Evolutionary conservation across 2,329 filamentous ascomycete genomes (phyloP), one percentile per base, ranked within the genome.

Genomic region (Apiospora pterosperma): DNA sequence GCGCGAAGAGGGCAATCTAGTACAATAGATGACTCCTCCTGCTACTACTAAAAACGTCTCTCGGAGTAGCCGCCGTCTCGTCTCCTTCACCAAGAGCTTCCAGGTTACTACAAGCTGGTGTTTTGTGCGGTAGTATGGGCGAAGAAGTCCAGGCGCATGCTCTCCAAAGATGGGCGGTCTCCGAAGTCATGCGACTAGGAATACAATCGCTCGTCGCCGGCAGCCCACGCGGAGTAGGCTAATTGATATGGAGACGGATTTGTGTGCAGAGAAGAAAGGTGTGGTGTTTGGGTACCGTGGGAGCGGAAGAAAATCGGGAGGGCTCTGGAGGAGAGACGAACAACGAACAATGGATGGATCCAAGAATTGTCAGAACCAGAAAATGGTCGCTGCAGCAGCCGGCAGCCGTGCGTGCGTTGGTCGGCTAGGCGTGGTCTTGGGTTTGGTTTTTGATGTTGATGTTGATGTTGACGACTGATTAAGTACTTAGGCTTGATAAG

Each of bases 141-240:
- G 34, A 62, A 23, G 19, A 36, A 31, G 52, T 36, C 48, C 36
- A 65, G 21, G 61, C 64, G 64, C 64, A 63, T 42, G 59, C 48
- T 55, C 61, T 63, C 61, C 64, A 31, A 39, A 41, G 61, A 65
- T 65, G 64, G 64, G 64, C 61, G 58, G 48, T 61, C 61, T 52
- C 41, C 19, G 55, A 42, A 42, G 61, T 63, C 55, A 63, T 63
- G 61, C 42, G 64, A 39, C 59, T 60, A 31, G 59, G 59, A 28
- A 41, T 31, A 21, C 34, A 60, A 60, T 60, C 36, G 38, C 63
- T 62, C 41, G 62, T 64, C 62, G 58, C 41, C 62, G 31, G 12
- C 14, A 61, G 58, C 55, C 62, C 55, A 48, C 16, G 10, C 58
- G 31, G 34, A 39, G 39, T 36, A 28, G 58, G 58, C 58, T 41